Evolutionary conservation across 805 yeast genomes (phyloP).

Genomic region (Citeromyces nyonsensis): DNA sequence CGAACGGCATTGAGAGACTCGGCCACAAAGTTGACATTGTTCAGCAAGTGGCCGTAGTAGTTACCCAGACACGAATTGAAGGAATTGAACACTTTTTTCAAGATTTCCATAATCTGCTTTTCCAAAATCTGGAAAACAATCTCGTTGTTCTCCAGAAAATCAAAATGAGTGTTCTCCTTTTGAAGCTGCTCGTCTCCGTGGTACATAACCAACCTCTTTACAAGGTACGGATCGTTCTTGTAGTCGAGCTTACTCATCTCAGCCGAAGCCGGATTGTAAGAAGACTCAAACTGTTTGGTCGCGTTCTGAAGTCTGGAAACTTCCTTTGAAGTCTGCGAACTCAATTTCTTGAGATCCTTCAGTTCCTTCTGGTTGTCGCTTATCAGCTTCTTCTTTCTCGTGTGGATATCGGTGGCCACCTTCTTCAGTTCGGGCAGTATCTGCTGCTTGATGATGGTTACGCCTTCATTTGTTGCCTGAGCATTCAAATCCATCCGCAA

Average conservation of each 20-base stretch:
- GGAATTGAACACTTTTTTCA: conserved; percentile 24
- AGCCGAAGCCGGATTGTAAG: conserved; percentile 1
- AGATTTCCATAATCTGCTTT: conserved; percentile 21
- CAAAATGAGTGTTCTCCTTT: conserved; percentile 28
- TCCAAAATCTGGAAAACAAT: conserved; percentile 22
- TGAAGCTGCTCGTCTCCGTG: conserved; percentile 23
- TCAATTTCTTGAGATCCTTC: conserved; percentile 20
- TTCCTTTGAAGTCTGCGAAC: conserved; percentile 16
- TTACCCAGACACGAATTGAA: too few relatives aligned
- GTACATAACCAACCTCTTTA: conserved; percentile 18
- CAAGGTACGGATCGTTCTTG: conserved; percentile 28
- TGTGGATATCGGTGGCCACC: conserved; percentile 19
- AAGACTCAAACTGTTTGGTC: conserved; percentile 7
- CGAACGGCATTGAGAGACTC: conserved; percentile 17
- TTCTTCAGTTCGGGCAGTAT: conserved; percentile 27
- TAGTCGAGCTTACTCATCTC: conserved; percentile 21
- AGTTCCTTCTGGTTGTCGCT: conserved; percentile 18
- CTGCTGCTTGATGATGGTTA: conserved; percentile 16
- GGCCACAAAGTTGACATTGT: conserved; percentile 12
- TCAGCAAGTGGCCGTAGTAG: conserved; percentile 11
- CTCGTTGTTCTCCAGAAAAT: conserved; percentile 25
- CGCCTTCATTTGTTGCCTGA: conserved; percentile 20
- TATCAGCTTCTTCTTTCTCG: conserved; percentile 24
- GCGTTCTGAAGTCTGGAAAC: conserved; percentile 9
- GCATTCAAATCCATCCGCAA: conserved; percentile 14